Base-by-base conservation (phyloP, 495 filamentous ascomycete species). In the Xylaria nigripes region DNA sequence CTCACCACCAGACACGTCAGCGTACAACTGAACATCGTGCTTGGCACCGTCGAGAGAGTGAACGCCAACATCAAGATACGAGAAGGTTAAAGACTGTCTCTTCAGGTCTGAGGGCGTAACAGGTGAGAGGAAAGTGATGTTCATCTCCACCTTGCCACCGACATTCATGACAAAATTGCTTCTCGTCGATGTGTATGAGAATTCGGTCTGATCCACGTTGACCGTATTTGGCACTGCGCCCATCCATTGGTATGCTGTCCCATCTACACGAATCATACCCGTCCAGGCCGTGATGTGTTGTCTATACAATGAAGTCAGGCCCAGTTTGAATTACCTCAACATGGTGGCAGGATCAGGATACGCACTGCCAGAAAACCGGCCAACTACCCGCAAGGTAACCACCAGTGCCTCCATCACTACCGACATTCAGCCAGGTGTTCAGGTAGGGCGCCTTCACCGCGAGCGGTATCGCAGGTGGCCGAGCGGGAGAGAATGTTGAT, bases 91-190 rank as follows among this genome's bases (percentile, higher is more conserved):
- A 27, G 88, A 87, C 71, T 97, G 92, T 42, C 90, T 81, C 55
- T 84, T 75, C 56, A 90, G 84, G 57, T 93, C 95, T 9, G 85
- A 84, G 1, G 90, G 86, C 12, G 88, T 95, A 41, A 97, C 86
- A 0, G 92, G 92, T 3, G 88, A 90, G 29, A 95, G 72, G 65
- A 96, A 96, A 0, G 87, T 89, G 19, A 95, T 74, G 3, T 81
- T 83, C 67, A 97, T 72, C 54, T 85, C 77, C 24, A 86, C 72
- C 44, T 81, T 75, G 2, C 79, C 72, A 19, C 68, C 79, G 19
- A 95, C 83, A 25, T 75, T 75, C 70, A 95, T 92, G 36, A 84
- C 87, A 56, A 97, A 84, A 52, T 89, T 91, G 42, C 90, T 95
- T 12, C 84, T 84, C 1, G 87, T 89, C 34, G 92, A 87, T 60